phyloP scores from a whole-genome alignment of 331 rosid species.

The Erythrophleum ivorense region DNA sequence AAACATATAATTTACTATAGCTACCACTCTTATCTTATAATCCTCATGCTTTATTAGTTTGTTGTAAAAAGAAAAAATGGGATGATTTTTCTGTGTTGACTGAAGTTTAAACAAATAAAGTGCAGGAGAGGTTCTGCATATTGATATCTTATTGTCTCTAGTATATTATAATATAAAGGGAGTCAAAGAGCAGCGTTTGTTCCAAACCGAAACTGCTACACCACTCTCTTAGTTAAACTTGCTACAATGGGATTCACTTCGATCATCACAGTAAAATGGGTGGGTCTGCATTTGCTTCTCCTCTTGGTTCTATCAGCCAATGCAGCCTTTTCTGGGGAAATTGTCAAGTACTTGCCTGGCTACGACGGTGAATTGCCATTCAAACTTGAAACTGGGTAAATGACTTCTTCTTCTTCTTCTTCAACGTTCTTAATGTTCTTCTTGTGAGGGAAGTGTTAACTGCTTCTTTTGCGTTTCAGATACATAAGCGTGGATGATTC shows the following conservation, averaged over 20 bases:
- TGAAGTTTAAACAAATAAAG: too few relatives aligned
- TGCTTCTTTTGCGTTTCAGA: background rate
- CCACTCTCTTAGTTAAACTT: background rate
- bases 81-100: too few relatives aligned
- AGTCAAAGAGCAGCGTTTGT: background rate
- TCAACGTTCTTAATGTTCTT: too few relatives aligned
- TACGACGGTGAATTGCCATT: slow-evolving; percentile 40
- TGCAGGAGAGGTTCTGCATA: too few relatives aligned
- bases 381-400: slow-evolving; percentile 27
- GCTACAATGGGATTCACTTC: background rate
- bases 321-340: background rate
- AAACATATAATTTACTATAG: too few relatives aligned
- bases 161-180: background rate
- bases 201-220: background rate
- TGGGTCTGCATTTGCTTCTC: background rate
- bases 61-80: too few relatives aligned
- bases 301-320: background rate
- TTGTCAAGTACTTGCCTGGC: slow-evolving; percentile 25
- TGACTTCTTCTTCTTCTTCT: background rate
- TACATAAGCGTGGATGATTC: slow-evolving; percentile 29
- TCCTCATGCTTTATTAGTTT: background rate
- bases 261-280: background rate
- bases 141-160: too few relatives aligned
- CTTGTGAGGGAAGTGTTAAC: too few relatives aligned
- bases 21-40: too few relatives aligned